These are phyloP conservation scores for Solanum piurae DNA, from an alignment of 257 asterid species.

Conservation along the genomic window DNA sequence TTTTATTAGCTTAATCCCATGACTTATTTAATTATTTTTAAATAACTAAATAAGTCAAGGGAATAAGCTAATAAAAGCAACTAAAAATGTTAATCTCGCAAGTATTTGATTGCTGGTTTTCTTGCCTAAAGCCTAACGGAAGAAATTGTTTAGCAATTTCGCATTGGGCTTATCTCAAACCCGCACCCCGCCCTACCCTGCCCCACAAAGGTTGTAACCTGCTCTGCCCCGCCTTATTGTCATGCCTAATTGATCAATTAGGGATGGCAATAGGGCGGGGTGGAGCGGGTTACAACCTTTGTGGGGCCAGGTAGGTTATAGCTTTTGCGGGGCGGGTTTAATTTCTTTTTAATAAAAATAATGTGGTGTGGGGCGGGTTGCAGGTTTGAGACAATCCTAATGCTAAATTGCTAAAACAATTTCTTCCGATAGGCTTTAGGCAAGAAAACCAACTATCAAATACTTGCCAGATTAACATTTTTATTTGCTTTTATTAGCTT, in stretches of 20 bases:
- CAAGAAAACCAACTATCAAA: not conserved
- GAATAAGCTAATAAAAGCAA: too few relatives aligned
- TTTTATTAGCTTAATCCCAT: not conserved
- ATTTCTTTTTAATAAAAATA: not conserved
- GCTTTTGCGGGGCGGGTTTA: not conserved
- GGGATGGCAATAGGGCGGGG: not conserved
- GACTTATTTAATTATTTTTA: not conserved
- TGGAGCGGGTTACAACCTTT: not conserved
- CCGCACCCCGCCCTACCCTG: not conserved
- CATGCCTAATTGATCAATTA: not conserved
- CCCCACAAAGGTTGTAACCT: not conserved
- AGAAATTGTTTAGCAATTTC: not conserved
- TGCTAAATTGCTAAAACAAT: not conserved
- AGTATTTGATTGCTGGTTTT: not conserved
- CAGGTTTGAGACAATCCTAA: not conserved
- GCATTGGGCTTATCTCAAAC: not conserved
- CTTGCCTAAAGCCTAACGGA: not conserved
- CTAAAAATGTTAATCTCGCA: not conserved
- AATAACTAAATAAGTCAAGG: too few relatives aligned
- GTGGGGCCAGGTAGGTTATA: not conserved
- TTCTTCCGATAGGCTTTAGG: not conserved
- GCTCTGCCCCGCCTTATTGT: fast-evolving
- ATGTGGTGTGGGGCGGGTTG: not conserved
- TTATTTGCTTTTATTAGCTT: not conserved
- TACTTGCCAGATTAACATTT: not conserved